Evolutionary conservation across 495 filamentous ascomycete species (phyloP), one percentile per base, ranked within the genome.

Genomic region (Aspergillus diversus): DNA sequence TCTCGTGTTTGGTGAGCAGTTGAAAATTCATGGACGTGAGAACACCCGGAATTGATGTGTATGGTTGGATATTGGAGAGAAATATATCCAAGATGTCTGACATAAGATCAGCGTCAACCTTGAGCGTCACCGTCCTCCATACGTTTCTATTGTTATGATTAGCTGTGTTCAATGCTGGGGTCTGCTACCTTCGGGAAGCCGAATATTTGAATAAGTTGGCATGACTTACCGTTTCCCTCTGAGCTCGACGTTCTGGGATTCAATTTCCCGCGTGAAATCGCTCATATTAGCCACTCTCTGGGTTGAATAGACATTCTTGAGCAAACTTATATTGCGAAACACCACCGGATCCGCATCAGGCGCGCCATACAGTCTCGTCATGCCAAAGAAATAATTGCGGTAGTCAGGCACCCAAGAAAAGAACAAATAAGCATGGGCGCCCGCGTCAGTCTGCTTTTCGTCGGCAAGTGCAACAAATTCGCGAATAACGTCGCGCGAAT

Each of bases 61-160:
- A 43, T 8, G 39, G 39, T n/a, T 43, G 39, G 12, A 43, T n/a
- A 43, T 43, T 43, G 39, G 31, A 0, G 4, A 53, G 50, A 15
- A 53, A 21, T 13, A 53, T 33, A 32, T 53, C 50, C 11, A 53
- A 13, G 3, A 53, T 4, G 32, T 53, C 50, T 4, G 50, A 53
- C 17, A 53, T 53, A 5, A 53, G 21, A 32, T 53, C 50, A 8
- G 50, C 50, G 31, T 53, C 32, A 13, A 53, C 21, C 21, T 31
- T 53, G 50, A 53, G 50, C 5, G 50, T 53, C 16, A 53, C 50
- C 1, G 50, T 53, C 33, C 50, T 53, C 50, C 50, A 53, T 33
- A 31, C 6, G 15, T 33, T 33, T 13, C 50, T 53, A 1, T 51
- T n/a, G n/a, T 43, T 43, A 43, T 5, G 3, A n/a, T 43, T 43